Evolutionary conservation across 441 rosid genomes (phyloP).

Genomic region (Kokia cookei): DNA sequence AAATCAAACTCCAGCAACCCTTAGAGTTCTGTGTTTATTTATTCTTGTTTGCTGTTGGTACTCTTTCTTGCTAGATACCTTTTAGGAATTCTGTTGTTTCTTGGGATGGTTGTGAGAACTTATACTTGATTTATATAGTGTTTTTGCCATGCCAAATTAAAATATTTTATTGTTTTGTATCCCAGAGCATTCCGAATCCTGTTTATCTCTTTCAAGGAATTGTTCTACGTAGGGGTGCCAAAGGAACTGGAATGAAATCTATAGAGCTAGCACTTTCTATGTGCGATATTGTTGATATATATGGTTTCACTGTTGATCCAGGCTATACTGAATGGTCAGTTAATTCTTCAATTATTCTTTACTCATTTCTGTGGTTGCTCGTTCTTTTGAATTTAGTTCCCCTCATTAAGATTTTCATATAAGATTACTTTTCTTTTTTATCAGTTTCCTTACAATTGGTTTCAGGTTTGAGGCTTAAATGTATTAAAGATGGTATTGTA

Average conservation of each 20-base stretch:
- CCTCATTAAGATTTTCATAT: neutral
- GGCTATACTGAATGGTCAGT: conserved; percentile 96
- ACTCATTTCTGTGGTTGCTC: neutral
- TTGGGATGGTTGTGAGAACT: neutral
- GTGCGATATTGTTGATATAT: conserved; percentile 93
- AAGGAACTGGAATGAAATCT: conserved; percentile 99
- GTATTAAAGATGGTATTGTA: neutral
- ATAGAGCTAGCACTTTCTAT: conserved; percentile 93
- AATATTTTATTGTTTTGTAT: conserved; percentile 14
- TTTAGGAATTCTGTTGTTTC: neutral
- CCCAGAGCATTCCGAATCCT: conserved; percentile 89
- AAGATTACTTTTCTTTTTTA: neutral
- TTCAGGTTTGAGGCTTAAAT: neutral
- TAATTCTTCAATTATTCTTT: neutral
- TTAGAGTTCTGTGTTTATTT: neutral
- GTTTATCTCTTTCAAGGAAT: conserved; percentile 99
- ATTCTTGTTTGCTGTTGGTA: neutral
- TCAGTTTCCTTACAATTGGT: neutral
- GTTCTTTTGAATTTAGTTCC: neutral
- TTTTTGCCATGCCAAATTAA: neutral
- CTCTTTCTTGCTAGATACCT: neutral
- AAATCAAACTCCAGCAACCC: neutral
- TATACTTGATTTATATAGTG: neutral
- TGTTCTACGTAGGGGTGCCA: conserved; percentile 94
- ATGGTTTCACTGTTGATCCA: conserved; percentile 99